Percentiles rank a stretch among this genome's conserved stretches.
Conservation (phyloP, 2,329 filamentous ascomycete genomes). For the Lojkania enalia region DNA sequence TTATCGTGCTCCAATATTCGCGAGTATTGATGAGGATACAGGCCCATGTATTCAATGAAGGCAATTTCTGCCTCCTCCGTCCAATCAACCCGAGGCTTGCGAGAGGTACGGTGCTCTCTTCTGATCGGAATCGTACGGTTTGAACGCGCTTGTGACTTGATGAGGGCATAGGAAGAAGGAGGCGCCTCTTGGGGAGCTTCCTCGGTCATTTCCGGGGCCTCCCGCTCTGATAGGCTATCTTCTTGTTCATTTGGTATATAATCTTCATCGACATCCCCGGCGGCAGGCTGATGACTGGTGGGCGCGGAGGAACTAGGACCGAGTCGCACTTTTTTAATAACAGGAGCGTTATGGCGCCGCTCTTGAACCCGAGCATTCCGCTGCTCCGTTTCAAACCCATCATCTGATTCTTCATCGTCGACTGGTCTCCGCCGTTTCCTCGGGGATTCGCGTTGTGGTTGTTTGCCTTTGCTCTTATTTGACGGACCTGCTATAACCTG, state of each 20-base stretch:
- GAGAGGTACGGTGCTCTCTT: no score
- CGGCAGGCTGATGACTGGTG: constrained; percentile 33
- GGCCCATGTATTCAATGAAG: constrained; percentile 55
- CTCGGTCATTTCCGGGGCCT: constrained; percentile 33
- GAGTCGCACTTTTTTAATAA: constrained; percentile 31
- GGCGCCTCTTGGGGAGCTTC: no score
- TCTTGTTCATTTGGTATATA: constrained; percentile 13
- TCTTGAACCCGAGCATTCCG: constrained; percentile 39
- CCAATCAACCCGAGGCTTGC: constrained; percentile 30
- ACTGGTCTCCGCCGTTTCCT: constrained; percentile 29
- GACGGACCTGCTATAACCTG: constrained; percentile 29
- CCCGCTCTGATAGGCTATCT: constrained; percentile 26
- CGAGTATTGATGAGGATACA: constrained; percentile 53
- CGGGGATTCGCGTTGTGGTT: constrained; percentile 30
- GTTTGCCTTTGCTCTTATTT: constrained; percentile 28
- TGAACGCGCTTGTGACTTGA: no score
- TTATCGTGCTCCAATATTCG: constrained; percentile 44
- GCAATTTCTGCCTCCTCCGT: constrained; percentile 39
- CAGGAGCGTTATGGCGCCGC: constrained; percentile 42
- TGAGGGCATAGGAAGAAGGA: no score
- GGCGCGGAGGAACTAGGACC: constrained; percentile 29
- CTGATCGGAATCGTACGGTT: no score
- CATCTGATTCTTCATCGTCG: constrained; percentile 36
- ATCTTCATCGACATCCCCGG: constrained; percentile 4
- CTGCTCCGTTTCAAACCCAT: constrained; percentile 49